Evolutionary conservation across 257 asterid species (phyloP), one percentile per base, ranked within the genome.

Genomic region (Nicotiana noctiflora): DNA sequence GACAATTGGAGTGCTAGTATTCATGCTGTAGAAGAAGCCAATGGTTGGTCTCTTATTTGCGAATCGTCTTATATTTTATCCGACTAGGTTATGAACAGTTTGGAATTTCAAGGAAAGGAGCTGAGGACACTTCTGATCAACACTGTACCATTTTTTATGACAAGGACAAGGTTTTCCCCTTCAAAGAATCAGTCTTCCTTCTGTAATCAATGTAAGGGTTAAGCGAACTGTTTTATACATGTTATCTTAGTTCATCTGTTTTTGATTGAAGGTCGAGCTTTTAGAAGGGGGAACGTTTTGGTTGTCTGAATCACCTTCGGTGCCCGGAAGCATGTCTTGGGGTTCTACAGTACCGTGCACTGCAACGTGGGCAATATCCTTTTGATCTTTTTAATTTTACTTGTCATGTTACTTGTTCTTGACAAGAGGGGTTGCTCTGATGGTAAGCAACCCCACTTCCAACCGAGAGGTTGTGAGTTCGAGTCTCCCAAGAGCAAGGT

Each of bases 311-410:
- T 94, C 98, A 8, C 99, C 99, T 80, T 96, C 99, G 0, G 98
- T 96, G 31, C 98, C 99, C 52, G 99, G 98, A 88, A 96, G 99
- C 91, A 90, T 88, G 84, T 96, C 99, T 11, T 96, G 98, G 99
- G 98, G 98, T 37, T 94, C 99, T 19, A 79, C 86, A 7, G 97
- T 88, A 76, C 99, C 99, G 0, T 92, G 95, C 85, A 90, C 91
- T 81, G 91, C 98, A 4, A 94, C 99, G 32, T 96, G 99, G 99
- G 98, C 98, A 84, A 96, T 96, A 96, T 96, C 99, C 97, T 93
- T 93, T 63, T 56, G 53, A 81, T 62, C 78, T 63, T 66, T 74
- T 23, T 29, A 70, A 66, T 56, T 40, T 15, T 44, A 57, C 11
- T 62, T 80, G 72, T 44, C n/a, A 52, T n/a, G 32, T 75, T 44